phyloP scores from a whole-genome alignment of 352 stramenopile species.

The Pythium grandisporangium region DNA sequence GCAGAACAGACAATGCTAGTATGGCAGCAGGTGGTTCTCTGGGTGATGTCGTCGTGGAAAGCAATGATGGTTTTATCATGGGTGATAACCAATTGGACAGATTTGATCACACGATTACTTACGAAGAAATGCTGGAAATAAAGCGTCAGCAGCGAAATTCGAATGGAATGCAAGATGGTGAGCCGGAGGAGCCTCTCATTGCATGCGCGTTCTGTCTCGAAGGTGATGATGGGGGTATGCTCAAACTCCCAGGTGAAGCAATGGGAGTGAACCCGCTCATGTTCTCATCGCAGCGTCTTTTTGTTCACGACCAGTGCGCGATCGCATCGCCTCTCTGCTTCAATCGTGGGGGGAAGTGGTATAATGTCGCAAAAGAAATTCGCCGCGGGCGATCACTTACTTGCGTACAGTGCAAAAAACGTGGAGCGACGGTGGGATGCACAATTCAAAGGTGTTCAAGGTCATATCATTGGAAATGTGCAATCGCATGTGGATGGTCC shows the following conservation, averaged over 20 bases:
- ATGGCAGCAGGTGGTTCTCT: slow-evolving; percentile 14
- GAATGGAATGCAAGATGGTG: slow-evolving; percentile 15
- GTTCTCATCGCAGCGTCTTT: slow-evolving; percentile 54
- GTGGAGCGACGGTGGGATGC: slow-evolving; percentile 72
- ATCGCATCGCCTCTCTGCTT: slow-evolving; percentile 81
- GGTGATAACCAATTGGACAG: slow-evolving; percentile 72
- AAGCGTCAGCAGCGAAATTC: slow-evolving; percentile 31
- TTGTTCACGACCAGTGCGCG: slow-evolving; percentile 82
- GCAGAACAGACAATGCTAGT: no score
- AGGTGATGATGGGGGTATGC: slow-evolving; percentile 54
- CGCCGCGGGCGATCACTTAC: slow-evolving; percentile 55
- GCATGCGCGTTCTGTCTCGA: slow-evolving; percentile 72
- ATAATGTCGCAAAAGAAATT: slow-evolving; percentile 80
- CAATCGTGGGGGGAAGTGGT: slow-evolving; percentile 67
- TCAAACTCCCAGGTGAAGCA: slow-evolving; percentile 68
- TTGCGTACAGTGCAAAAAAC: slow-evolving; percentile 60
- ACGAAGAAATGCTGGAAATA: slow-evolving; percentile 45
- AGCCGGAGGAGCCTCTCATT: slow-evolving; percentile 34
- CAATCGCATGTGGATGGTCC: slow-evolving; percentile 54
- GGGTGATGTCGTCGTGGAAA: slow-evolving; percentile 61
- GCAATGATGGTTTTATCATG: slow-evolving; percentile 78
- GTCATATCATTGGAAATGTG: slow-evolving; percentile 82
- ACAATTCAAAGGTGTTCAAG: slow-evolving; percentile 46
- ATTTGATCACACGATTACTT: slow-evolving; percentile 62
- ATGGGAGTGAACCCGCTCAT: slow-evolving; percentile 71